These are phyloP conservation scores for Eucalyptus regnans DNA, from an alignment of 345 rosid species.

Conservation along the genomic window DNA sequence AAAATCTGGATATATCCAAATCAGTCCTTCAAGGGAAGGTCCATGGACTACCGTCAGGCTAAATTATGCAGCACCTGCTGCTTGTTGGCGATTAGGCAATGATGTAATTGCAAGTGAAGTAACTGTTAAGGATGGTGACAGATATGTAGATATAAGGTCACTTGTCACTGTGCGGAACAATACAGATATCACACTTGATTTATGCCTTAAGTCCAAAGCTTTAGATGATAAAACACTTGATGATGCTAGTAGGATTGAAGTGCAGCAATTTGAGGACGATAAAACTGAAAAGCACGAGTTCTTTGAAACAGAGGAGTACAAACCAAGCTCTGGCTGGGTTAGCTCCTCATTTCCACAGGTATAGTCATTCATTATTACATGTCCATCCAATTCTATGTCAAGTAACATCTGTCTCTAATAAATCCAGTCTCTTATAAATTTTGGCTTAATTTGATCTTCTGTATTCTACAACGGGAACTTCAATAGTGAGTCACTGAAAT, in stretches of 20 bases:
- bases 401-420: neutral
- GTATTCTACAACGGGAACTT: neutral
- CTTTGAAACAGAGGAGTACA: slow-evolving; percentile 38
- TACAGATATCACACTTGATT: slow-evolving; percentile 56
- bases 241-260: slow-evolving; percentile 14
- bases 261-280: slow-evolving; percentile 5
- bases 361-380: neutral
- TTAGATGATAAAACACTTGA: slow-evolving; percentile 4
- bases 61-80: slow-evolving; percentile 95
- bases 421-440: neutral
- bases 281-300: slow-evolving; percentile 23
- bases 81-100: slow-evolving; percentile 91
- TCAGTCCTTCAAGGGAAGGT: slow-evolving; percentile 83
- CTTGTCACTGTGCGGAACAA: slow-evolving; percentile 67
- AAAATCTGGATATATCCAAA: slow-evolving; percentile 81
- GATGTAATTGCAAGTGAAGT: slow-evolving; percentile 96
- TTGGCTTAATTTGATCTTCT: neutral
- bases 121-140: slow-evolving; percentile 63
- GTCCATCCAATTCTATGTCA: neutral
- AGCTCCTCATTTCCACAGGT: slow-evolving; percentile 8
- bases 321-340: slow-evolving; percentile 40
- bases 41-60: slow-evolving; percentile 97
- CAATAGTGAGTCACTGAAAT: neutral
- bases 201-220: slow-evolving; percentile 49
- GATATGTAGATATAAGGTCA: slow-evolving; percentile 80